These are phyloP conservation scores for Phytophthora crassamura DNA, from an alignment of 352 stramenopile genomes.

Conservation along the genomic window DNA sequence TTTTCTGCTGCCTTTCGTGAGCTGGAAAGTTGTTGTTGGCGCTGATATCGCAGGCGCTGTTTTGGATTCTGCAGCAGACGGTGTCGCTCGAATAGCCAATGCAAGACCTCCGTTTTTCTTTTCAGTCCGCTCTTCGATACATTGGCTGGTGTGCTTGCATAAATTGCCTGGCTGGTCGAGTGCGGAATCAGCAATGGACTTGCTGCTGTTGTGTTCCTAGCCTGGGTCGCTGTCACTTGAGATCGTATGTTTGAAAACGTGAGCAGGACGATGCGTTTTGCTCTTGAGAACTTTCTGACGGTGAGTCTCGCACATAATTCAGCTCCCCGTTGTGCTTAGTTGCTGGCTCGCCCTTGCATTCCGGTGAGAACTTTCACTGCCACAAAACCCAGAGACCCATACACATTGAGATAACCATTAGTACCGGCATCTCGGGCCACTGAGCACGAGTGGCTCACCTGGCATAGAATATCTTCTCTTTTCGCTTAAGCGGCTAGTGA, in stretches of 20 bases:
- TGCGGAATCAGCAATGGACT: neutral
- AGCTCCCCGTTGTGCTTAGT: constrained; percentile 1
- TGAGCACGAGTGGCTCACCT: neutral
- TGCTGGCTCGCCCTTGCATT: neutral
- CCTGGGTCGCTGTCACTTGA: neutral
- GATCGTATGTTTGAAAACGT: too few species aligned
- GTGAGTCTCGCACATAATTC: constrained; percentile 1
- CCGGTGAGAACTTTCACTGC: neutral
- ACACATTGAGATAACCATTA: neutral
- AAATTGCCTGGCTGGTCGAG: neutral
- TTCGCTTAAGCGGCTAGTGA: neutral
- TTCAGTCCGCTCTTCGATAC: neutral
- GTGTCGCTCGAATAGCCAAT: constrained; percentile 8
- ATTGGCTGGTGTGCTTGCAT: constrained; percentile 2
- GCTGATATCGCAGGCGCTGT: neutral
- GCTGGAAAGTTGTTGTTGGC: neutral
- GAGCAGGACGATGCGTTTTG: neutral
- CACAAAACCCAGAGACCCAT: neutral
- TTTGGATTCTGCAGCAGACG: constrained; percentile 1
- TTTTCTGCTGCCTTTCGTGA: neutral
- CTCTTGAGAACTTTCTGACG: neutral
- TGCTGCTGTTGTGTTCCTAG: neutral
- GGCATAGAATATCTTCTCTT: neutral
- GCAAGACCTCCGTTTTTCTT: constrained; percentile 1
- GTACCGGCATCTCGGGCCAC: neutral